Evolutionary conservation across 768 basidiomycete genomes (phyloP).

Genomic region (Tubosaeta sp.): DNA sequence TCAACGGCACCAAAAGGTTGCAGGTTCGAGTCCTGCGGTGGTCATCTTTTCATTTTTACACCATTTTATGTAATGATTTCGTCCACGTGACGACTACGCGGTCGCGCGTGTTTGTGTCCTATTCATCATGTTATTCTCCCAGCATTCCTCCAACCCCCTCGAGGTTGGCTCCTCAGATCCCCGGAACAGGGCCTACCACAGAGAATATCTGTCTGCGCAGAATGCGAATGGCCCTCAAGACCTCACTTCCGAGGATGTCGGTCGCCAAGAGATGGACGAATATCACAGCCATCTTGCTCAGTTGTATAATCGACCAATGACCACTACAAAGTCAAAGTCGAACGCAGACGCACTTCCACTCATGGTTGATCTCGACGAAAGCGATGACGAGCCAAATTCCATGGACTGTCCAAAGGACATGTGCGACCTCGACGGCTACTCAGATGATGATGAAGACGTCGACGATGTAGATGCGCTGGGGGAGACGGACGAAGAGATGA

Average conservation of each 20-base stretch:
- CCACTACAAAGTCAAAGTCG: conserved; percentile 18
- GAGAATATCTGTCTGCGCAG: conserved; percentile 35
- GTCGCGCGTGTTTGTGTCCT: neutral
- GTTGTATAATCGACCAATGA: conserved; percentile 33
- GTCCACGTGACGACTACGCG: conserved; percentile 24
- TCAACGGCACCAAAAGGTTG: conserved; percentile 83
- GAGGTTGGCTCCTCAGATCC: conserved; percentile 61
- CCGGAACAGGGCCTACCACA: conserved; percentile 45
- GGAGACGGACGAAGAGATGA: conserved; percentile 59
- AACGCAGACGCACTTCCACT: conserved; percentile 23
- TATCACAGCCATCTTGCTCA: conserved; percentile 51
- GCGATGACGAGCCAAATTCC: conserved; percentile 34
- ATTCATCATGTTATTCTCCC: conserved; percentile 47
- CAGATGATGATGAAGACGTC: conserved; percentile 32
- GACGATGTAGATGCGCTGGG: conserved; percentile 30
- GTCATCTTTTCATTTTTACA: conserved; percentile 47
- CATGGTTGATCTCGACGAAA: conserved; percentile 48
- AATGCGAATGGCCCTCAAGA: conserved; percentile 27
- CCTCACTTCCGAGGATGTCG: conserved; percentile 52
- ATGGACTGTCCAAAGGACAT: conserved; percentile 37
- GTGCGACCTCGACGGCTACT: conserved; percentile 32
- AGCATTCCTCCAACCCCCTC: conserved; percentile 72
- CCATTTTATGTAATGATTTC: neutral
- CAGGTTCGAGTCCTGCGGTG: conserved; percentile 96
- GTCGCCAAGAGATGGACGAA: conserved; percentile 36